A percentile compares a stretch with the other conserved stretches of the same genome.
phyloP scores from a whole-genome alignment of 176 grass and related monocot genomes.

The Carex littledalei region DNA sequence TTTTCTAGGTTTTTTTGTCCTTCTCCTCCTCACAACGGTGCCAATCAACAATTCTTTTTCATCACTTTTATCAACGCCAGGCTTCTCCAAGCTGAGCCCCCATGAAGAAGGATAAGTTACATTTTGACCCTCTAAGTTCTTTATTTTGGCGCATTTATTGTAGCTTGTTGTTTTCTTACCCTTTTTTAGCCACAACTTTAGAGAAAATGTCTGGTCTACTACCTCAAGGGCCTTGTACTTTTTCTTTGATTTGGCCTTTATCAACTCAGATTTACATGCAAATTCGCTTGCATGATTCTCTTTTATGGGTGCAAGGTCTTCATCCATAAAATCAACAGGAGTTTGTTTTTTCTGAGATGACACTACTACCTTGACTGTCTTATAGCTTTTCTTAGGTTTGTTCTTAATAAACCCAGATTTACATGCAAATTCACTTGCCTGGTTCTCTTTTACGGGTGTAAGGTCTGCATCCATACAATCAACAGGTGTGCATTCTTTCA shows the following conservation, averaged over 20 bases:
- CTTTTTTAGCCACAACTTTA: conserved; percentile 51
- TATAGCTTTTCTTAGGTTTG: background rate
- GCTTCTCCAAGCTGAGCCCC: background rate
- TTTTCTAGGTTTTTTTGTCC: conserved; percentile 19
- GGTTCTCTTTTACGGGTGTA: background rate
- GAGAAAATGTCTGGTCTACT: conserved; percentile 52
- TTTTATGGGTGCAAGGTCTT: background rate
- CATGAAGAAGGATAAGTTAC: conserved; percentile 22
- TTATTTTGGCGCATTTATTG: conserved; percentile 27
- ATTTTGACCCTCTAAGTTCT: conserved; percentile 32
- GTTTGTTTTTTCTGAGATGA: background rate
- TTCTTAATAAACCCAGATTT: background rate
- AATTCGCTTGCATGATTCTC: background rate
- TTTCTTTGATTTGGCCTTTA: conserved; percentile 22
- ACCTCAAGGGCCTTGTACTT: conserved; percentile 31
- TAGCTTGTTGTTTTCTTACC: conserved; percentile 39
- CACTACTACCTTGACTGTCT: background rate
- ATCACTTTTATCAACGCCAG: background rate
- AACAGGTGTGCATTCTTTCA: background rate
- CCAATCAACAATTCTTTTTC: background rate
- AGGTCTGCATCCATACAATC: background rate
- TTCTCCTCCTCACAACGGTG: conserved; percentile 30
- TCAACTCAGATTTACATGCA: conserved; percentile 20
- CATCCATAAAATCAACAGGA: background rate
- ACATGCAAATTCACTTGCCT: background rate